Conservation (phyloP, 1,139 yeast genomes). For the Eremothecium sinecaudum region DNA sequence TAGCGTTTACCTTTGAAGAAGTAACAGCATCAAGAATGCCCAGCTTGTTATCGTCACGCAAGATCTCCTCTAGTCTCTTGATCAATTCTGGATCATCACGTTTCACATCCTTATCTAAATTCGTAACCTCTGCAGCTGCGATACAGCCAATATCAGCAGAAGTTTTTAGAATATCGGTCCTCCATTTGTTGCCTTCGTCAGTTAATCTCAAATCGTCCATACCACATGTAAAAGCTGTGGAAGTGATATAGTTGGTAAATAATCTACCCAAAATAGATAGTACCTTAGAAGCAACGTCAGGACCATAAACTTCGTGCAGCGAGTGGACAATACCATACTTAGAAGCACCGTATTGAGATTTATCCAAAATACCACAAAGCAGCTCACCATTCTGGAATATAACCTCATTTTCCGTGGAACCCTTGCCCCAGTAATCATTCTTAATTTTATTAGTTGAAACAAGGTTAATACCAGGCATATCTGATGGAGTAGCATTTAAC, state of each 20-base stretch:
- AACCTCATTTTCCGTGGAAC: conserved; percentile 78
- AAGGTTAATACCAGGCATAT: conserved; percentile 85
- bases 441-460: conserved; percentile 79
- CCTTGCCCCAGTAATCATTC: conserved; percentile 88
- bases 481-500: conserved; percentile 75
- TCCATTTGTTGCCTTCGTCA: conserved; percentile 81
- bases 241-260: conserved; percentile 87
- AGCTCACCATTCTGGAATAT: conserved; percentile 80
- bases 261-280: conserved; percentile 86
- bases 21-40: conserved; percentile 95
- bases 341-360: conserved; percentile 97
- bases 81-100: conserved; percentile 66
- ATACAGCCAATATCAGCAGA: conserved; percentile 76
- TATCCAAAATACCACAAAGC: conserved; percentile 86
- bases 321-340: conserved; percentile 96
- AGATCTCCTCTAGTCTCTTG: conserved; percentile 84
- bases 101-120: conserved; percentile 50
- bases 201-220: conserved; percentile 97
- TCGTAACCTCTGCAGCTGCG: conserved; percentile 93
- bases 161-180: conserved; percentile 68
- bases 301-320: conserved; percentile 90
- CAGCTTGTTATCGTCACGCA: conserved; percentile 85
- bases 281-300: conserved; percentile 80
- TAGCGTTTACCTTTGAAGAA: conserved; percentile 83
- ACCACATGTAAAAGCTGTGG: conserved; percentile 96